Percentiles rank a stretch among this genome's conserved stretches.
These are phyloP conservation scores for Hortiboletus campestris DNA, from an alignment of 768 basidiomycete species.

Conservation along the genomic window DNA sequence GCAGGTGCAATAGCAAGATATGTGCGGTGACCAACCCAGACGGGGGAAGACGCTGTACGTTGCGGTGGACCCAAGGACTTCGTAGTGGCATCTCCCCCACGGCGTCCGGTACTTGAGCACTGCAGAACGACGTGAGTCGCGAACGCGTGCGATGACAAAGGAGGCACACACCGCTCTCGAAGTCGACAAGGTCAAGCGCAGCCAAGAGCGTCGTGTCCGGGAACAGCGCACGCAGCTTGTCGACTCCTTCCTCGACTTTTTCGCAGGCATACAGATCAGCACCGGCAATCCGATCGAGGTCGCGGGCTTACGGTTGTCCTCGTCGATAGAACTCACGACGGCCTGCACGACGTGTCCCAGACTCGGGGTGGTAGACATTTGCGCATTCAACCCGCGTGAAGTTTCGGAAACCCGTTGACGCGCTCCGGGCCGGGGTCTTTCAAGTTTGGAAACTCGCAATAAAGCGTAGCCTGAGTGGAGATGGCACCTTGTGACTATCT, in stretches of 20 bases:
- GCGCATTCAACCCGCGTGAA: background rate
- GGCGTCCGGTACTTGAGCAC: constrained; percentile 61
- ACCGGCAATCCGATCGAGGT: background rate
- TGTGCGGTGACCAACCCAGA: constrained; percentile 41
- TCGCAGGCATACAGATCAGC: background rate
- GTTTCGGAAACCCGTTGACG: background rate
- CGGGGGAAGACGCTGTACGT: constrained; percentile 57
- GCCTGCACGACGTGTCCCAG: constrained; percentile 29
- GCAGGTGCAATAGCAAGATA: constrained; percentile 67
- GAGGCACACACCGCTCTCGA: constrained; percentile 52
- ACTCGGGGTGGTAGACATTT: constrained; percentile 22
- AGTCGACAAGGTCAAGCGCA: constrained; percentile 76
- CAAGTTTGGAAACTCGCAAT: background rate
- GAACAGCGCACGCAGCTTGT: constrained; percentile 55
- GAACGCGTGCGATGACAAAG: background rate
- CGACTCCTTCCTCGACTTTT: constrained; percentile 53
- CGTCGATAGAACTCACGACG: constrained; percentile 33
- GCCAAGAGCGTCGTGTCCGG: constrained; percentile 63
- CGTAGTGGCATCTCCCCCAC: constrained; percentile 59
- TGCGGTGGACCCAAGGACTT: constrained; percentile 65
- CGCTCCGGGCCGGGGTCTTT: no score
- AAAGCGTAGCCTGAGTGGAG: background rate
- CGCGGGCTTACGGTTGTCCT: constrained; percentile 31
- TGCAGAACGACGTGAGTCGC: constrained; percentile 23
- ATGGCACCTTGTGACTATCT: constrained; percentile 44